A percentile compares a stretch with the other conserved stretches of the same genome.
Evolutionary conservation across 495 filamentous ascomycete genomes (phyloP).

Genomic region (Penicillium turbatum): DNA sequence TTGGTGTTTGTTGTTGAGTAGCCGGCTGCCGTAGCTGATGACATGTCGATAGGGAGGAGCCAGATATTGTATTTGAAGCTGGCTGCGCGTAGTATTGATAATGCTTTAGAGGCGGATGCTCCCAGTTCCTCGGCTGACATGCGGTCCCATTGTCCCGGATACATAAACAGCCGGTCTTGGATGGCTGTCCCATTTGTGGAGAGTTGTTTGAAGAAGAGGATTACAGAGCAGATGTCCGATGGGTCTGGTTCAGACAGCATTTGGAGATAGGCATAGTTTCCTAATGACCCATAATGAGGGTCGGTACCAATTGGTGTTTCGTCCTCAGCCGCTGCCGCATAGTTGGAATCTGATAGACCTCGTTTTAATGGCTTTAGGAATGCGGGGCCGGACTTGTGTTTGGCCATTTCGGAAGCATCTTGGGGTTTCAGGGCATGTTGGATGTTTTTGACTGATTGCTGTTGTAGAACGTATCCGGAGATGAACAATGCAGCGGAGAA

Average conservation of each 20-base stretch:
- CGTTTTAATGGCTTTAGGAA: slow-evolving; percentile 23
- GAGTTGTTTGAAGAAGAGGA: slow-evolving; percentile 44
- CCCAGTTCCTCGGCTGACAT: slow-evolving; percentile 25
- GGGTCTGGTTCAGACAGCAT: slow-evolving; percentile 43
- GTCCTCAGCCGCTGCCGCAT: background rate
- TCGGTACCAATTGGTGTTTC: slow-evolving; percentile 13
- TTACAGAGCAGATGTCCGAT: slow-evolving; percentile 43
- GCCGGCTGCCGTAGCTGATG: slow-evolving; percentile 31
- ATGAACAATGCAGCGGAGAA: slow-evolving; percentile 65
- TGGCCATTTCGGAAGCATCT: slow-evolving; percentile 13
- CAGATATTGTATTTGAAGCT: slow-evolving; percentile 44
- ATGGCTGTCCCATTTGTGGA: slow-evolving; percentile 33
- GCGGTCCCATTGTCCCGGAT: slow-evolving; percentile 44
- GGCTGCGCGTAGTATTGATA: slow-evolving; percentile 36
- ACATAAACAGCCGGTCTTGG: slow-evolving; percentile 49
- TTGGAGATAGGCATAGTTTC: slow-evolving; percentile 45
- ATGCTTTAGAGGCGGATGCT: slow-evolving; percentile 25
- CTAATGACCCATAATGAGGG: slow-evolving; percentile 6
- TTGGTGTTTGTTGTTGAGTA: slow-evolving; percentile 39
- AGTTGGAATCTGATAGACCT: slow-evolving; percentile 17
- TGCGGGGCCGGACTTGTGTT: slow-evolving; percentile 19
- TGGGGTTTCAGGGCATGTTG: slow-evolving; percentile 54
- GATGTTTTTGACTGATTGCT: slow-evolving; percentile 60
- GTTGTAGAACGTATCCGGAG: slow-evolving; percentile 67
- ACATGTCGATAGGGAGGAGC: slow-evolving; percentile 47